phyloP scores from a whole-genome alignment of 2,329 filamentous ascomycete genomes.

The Periglandula ipomoeae region DNA sequence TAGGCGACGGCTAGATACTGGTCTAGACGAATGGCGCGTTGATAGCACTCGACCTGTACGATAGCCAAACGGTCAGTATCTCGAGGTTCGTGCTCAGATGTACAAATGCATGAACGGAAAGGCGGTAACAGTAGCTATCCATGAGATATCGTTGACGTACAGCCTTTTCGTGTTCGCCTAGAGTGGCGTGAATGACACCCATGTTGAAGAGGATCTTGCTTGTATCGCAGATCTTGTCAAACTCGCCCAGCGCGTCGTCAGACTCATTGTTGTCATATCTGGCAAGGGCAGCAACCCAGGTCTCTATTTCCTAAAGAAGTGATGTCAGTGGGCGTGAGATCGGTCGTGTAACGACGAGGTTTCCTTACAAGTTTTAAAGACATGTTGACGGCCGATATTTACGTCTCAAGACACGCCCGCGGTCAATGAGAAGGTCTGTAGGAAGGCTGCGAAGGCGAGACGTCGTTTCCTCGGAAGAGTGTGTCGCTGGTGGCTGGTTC shows the following conservation, averaged over 20 bases:
- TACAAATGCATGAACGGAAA: not conserved
- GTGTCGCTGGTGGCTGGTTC: not conserved
- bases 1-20: constrained; percentile 96
- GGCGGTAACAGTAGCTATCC: not conserved
- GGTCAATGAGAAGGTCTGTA: constrained; percentile 1
- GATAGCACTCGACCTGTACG: constrained; percentile 80
- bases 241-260: constrained; percentile 75
- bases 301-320: constrained; percentile 79
- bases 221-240: constrained; percentile 83
- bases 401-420: constrained; percentile 1
- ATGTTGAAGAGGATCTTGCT: constrained; percentile 99
- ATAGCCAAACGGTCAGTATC: not conserved
- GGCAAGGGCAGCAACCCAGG: constrained; percentile 84
- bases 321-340: not conserved
- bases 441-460: not conserved
- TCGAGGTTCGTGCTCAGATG: not conserved
- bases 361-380: constrained; percentile 51
- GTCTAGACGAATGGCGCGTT: constrained; percentile 81
- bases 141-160: constrained; percentile 43
- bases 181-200: constrained; percentile 91
- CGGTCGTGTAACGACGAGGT: not conserved
- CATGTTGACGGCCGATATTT: constrained; percentile 27
- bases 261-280: constrained; percentile 98
- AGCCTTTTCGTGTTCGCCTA: constrained; percentile 92
- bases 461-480: not conserved